Evolutionary conservation across 371 early-diverging fungal species (phyloP), one percentile per base, ranked within the genome.

Genomic region (Mortierella sp.): DNA sequence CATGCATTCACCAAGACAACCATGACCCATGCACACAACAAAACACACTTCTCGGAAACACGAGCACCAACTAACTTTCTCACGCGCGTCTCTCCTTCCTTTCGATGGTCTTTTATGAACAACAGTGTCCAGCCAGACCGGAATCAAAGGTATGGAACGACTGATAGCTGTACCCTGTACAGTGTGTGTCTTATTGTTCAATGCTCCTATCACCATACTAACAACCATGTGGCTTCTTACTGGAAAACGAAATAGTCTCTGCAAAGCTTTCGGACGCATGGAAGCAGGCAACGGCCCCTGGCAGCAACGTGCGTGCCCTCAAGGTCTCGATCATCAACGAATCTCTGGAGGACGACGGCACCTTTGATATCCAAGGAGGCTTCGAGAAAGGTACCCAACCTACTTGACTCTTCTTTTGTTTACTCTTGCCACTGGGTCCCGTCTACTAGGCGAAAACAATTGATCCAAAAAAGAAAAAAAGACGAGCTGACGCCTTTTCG

Each of bases 321-420:
- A 82, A 82, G 73, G 65, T 82, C 45, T 77, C 83, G 0, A 78
- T 82, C 39, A 68, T 71, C 63, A 66, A 81, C 80, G 88, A 89
- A 71, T 83, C 90, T 1, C 70, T 90, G 67, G 82, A 87, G 37
- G 82, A 85, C 19, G 88, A 85, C 64, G 90, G 89, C 31, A 75
- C 74, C 29, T 85, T 87, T 64, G 80, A 87, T 22, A 89, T 87
- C 16, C 76, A 86, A 41, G 88, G 88, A 41, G 76, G 77, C 24
- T 92, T 92, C 77, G 93, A 93, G 71, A 77, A 89, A 87, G 93
- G 93, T 90, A 79, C 71, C 31, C 34, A 26, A 1, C 39, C 10
- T 11, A 48, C 34, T 24, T 29, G 24, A 11, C 45, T 68, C 26
- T 34, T 7, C n/a, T 29, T 5, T 34, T 16, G 11, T 40, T 31